Base-by-base conservation (phyloP, 2,329 filamentous ascomycete genomes). In the Leptographium radiaticola region DNA sequence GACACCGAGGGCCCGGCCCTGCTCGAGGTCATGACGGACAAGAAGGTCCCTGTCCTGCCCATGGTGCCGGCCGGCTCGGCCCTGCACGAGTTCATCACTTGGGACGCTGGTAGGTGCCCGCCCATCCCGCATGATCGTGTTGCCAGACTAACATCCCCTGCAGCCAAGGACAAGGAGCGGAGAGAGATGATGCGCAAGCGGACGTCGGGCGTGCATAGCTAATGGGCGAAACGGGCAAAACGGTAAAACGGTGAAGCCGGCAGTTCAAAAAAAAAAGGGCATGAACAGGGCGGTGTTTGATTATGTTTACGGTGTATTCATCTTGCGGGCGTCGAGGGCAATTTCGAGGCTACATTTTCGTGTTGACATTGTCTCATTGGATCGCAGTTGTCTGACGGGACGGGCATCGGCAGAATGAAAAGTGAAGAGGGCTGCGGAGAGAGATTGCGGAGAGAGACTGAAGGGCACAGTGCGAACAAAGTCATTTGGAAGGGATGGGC, bases 41-140 rank as follows among this genome's bases (percentile, higher is more conserved):
- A 84, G 73, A 86, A 93, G 79, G 85, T 93, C 31, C 91, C 91
- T 48, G 91, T 98, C n/a, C 73, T 97, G 64, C 93, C 93, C 40
- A 97, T 97, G 93, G 93, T 98, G 48, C 91, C 91, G 4, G 84
- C 81, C 42, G 93, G 93, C 40, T 84, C 80, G 58, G 91, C 78
- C 56, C 76, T 98, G 63, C 89, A 97, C 67, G 93, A 97, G 70
- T 96, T 97, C 72, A 76, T 97, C 66, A 79, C 90, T 18, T 95
- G 88, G 70, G 89, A 95, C 68, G 77, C 82, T 73, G 79, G 81
- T 85, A 76, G 69, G 81, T 70, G 38, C 18, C 12, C 7, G n/a
- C 3, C 15, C 50, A 25, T 31, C 39, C 33, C 13, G 2, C 5
- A 2, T 25, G 25, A 25, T 25, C 25, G 25, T 3, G 25, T 25